Evolutionary conservation across 805 yeast genomes (phyloP).

Genomic region (Candida sithepensis): DNA sequence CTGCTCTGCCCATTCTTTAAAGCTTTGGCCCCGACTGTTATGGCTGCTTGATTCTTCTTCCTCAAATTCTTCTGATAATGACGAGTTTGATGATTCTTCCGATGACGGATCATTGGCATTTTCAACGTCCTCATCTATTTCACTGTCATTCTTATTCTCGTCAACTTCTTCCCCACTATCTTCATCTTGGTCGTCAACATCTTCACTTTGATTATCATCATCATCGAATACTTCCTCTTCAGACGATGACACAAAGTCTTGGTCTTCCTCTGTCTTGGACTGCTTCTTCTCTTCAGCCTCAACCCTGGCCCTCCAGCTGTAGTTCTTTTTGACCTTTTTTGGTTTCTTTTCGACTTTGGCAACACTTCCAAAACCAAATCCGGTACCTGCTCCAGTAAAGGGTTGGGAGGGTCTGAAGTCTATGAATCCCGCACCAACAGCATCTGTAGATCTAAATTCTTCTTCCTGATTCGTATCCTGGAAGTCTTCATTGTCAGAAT

Average conservation of each 20-base stretch:
- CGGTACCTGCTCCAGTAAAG: conserved; percentile 57
- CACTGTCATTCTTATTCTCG: conserved; percentile 20
- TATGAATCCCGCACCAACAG: conserved; percentile 44
- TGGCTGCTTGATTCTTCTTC: conserved; percentile 36
- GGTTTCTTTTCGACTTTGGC: conserved; percentile 39
- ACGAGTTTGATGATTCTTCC: conserved; percentile 24
- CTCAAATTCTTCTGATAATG: conserved; percentile 32
- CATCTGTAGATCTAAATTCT: conserved; percentile 32
- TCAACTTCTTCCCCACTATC: conserved; percentile 20
- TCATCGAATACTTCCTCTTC: conserved; percentile 24
- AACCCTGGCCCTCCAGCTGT: conserved; percentile 69
- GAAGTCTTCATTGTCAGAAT: conserved; percentile 29
- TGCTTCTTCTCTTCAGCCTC: conserved; percentile 44
- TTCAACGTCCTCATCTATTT: conserved; percentile 24
- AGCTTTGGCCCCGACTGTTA: conserved; percentile 52
- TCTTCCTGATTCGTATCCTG: conserved; percentile 5
- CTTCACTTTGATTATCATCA: conserved; percentile 22
- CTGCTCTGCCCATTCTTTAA: conserved; percentile 85
- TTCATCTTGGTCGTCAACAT: not conserved
- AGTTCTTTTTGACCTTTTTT: conserved; percentile 49
- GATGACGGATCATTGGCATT: conserved; percentile 13
- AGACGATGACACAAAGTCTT: conserved; percentile 47
- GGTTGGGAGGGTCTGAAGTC: conserved; percentile 65
- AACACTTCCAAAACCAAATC: conserved; percentile 63
- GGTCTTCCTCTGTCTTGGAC: conserved; percentile 51